Conservation (phyloP, 768 basidiomycete species). For the Gymnopilus junonius region DNA sequence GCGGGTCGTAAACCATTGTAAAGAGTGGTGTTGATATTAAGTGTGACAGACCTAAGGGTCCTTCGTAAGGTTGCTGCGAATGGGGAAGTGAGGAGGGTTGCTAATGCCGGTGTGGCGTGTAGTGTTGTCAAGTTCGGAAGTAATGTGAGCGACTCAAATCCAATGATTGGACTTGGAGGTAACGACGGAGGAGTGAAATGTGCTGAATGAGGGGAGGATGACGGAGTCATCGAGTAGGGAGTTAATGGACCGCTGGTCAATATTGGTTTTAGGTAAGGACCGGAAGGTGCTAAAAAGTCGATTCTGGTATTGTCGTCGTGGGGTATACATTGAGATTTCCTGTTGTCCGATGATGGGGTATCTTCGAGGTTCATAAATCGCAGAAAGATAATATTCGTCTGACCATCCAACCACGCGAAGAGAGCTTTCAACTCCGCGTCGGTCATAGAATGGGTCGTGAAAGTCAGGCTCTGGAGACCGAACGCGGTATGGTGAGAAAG, state of each 20-base stretch:
- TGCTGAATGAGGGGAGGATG: conserved; percentile 22
- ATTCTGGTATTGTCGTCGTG: conserved; percentile 5
- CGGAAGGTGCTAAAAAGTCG: conserved; percentile 9
- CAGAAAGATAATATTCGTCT: conserved; percentile 43
- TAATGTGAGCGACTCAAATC: conserved; percentile 37
- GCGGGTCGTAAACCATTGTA: conserved; percentile 50
- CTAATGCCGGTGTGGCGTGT: conserved; percentile 40
- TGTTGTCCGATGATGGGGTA: conserved; percentile 9
- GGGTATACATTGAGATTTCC: conserved; percentile 6
- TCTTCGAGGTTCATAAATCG: conserved; percentile 44
- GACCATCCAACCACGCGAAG: conserved; percentile 48
- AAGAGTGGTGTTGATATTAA: conserved; percentile 49
- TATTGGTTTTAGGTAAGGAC: conserved; percentile 15
- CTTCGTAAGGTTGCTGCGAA: conserved; percentile 19
- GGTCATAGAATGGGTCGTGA: conserved; percentile 36
- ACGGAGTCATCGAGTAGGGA: conserved; percentile 18
- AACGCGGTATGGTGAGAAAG: conserved; percentile 48
- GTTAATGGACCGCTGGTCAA: conserved; percentile 1
- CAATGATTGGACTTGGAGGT: conserved; percentile 18
- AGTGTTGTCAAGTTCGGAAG: conserved; percentile 44
- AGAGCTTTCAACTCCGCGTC: conserved; percentile 35
- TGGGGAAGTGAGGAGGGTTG: conserved; percentile 29
- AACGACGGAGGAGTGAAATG: conserved; percentile 11
- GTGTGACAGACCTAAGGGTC: conserved; percentile 36
- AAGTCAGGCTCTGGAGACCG: conserved; percentile 42